Conservation (phyloP, 2,329 filamentous ascomycete genomes). For the Trichoderma sp. region DNA sequence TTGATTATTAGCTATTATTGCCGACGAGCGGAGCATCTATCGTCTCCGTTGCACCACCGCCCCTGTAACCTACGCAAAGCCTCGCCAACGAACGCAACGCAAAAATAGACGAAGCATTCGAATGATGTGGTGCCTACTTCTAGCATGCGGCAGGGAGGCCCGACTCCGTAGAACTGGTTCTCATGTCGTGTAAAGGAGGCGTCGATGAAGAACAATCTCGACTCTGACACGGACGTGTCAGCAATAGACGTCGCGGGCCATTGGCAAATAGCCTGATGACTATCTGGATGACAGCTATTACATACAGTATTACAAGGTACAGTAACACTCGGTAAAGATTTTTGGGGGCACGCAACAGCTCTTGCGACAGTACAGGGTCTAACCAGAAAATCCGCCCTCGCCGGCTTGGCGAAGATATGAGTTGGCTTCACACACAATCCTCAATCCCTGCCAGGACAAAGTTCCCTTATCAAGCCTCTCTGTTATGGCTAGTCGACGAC, state of each 20-base stretch:
- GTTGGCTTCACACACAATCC: background rate
- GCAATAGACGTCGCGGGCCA: background rate
- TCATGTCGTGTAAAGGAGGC: background rate
- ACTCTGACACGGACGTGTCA: accelerated
- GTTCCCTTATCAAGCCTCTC: background rate
- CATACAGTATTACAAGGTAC: too few species aligned
- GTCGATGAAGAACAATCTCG: background rate
- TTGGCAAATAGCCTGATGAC: background rate
- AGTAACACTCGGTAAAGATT: too few species aligned
- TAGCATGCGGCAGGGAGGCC: background rate
- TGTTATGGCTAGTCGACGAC: background rate
- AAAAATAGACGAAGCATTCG: background rate
- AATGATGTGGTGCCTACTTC: background rate
- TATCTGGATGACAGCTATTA: background rate
- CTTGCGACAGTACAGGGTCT: background rate
- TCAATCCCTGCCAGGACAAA: background rate
- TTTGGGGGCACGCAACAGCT: background rate
- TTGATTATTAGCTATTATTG: constrained; percentile 13
- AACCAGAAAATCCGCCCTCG: background rate
- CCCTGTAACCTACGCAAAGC: background rate
- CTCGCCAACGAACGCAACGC: background rate
- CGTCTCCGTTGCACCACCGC: background rate
- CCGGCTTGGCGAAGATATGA: background rate
- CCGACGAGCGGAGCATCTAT: background rate
- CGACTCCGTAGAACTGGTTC: background rate